Conservation (phyloP, 345 rosid genomes). For the Streptanthus diversifolius region DNA sequence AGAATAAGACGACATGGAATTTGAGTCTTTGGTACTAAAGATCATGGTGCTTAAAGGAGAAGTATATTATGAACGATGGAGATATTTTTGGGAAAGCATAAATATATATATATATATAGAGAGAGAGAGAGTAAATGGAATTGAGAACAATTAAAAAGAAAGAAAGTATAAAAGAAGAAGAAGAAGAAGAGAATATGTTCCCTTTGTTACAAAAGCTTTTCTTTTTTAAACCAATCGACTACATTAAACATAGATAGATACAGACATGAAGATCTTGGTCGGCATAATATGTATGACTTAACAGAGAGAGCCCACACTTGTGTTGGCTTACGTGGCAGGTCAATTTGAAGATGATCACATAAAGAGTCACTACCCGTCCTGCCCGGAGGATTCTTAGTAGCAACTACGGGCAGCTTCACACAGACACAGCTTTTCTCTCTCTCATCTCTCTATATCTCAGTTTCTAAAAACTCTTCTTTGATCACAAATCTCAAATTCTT, state of each 20-base stretch:
- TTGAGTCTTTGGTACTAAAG: conserved; percentile 9
- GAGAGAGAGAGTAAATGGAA: conserved; percentile 4
- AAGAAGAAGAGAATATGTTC: conserved; percentile 30
- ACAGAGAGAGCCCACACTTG: conserved; percentile 31
- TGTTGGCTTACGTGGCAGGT: conserved; percentile 35
- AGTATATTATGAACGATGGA: conserved; percentile 38
- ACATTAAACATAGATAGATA: background rate
- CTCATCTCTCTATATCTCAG: background rate
- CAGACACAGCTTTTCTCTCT: too few relatives aligned
- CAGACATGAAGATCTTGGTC: conserved; percentile 33
- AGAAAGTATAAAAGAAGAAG: conserved; percentile 7
- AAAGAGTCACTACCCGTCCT: conserved; percentile 28
- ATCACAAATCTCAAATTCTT: conserved; percentile 27
- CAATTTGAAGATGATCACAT: conserved; percentile 2
- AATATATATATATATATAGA: too few relatives aligned
- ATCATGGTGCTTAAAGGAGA: conserved; percentile 9
- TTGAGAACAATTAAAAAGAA: conserved; percentile 12
- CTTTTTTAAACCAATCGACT: conserved; percentile 5
- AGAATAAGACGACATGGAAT: conserved; percentile 28
- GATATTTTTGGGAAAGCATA: conserved; percentile 23
- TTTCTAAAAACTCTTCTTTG: conserved; percentile 19
- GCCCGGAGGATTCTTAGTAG: conserved; percentile 22
- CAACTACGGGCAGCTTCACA: conserved; percentile 35
- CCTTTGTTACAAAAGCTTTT: conserved; percentile 8
- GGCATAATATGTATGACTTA: conserved; percentile 25